Base-by-base conservation (phyloP, 441 rosid genomes). In the Aleurites moluccanus region DNA sequence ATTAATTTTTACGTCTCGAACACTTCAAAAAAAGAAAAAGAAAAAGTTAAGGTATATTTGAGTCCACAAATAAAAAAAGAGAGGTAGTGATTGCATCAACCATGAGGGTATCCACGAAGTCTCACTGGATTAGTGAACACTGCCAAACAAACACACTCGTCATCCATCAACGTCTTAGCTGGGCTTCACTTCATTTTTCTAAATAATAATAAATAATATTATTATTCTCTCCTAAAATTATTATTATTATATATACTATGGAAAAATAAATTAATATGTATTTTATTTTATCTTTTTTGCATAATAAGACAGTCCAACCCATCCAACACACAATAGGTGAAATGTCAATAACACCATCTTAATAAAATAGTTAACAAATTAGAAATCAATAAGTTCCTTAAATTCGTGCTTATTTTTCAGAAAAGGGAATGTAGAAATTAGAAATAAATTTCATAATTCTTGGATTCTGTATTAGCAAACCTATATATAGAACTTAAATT, bases 31-130 rank as follows among this genome's bases (percentile, higher is more conserved):
- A n/a, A n/a, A n/a, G n/a, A n/a, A n/a, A n/a, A n/a, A n/a, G n/a
- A n/a, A n/a, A n/a, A n/a, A n/a, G n/a, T n/a, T n/a, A n/a, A n/a
- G n/a, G n/a, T n/a, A n/a, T 5, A 42, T 2, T 1, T 1, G n/a
- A n/a, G 30, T 15, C 49, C 42, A 15, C 35, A 28, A 44, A 38
- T 13, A 73, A 67, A 67, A 71, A 65, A 72, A 20, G 23, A n/a
- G n/a, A n/a, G 73, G 73, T 9, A 53, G 78, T 60, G 66, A 80
- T 79, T 70, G 75, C 75, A 81, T 73, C 79, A 60, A 69, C 77
- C 80, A 80, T 74, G 83, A 69, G 64, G 80, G 62, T 61, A 71
- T 56, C 75, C 75, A 71, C 57, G 77, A 50, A 59, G 57, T 55
- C 73, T 70, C 73, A 75, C 76, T 67, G 73, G 81, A 61, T 35